phyloP scores from a whole-genome alignment of 2,329 filamentous ascomycete species.

The Pseudogymnoascus sp. region DNA sequence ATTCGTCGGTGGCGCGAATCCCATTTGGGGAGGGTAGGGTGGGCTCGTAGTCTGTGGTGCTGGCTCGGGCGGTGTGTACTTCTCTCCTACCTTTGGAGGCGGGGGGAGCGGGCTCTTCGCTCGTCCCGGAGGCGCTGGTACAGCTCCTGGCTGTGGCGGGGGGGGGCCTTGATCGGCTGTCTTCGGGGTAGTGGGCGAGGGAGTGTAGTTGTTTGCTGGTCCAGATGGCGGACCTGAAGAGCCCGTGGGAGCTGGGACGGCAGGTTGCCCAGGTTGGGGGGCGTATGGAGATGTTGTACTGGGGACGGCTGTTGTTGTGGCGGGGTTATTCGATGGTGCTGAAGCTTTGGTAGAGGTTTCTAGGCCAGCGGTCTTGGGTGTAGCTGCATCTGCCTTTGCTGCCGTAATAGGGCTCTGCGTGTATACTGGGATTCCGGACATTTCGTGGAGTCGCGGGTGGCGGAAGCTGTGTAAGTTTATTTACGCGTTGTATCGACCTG shows the following conservation, averaged over 20 bases:
- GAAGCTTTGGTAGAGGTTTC: slow-evolving; percentile 18
- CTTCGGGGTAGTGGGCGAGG: slow-evolving; percentile 36
- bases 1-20: slow-evolving; percentile 38
- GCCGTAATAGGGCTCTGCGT: slow-evolving; percentile 50
- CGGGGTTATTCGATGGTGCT: slow-evolving; percentile 13
- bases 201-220: slow-evolving; percentile 27
- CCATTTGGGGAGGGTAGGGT: slow-evolving; percentile 41
- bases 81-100: slow-evolving; percentile 43
- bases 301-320: slow-evolving; percentile 25
- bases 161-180: slow-evolving; percentile 35
- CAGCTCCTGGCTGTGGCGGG: slow-evolving; percentile 49
- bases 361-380: slow-evolving; percentile 35
- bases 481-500: not conserved
- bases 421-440: slow-evolving; percentile 55
- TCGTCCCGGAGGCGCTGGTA: slow-evolving; percentile 35
- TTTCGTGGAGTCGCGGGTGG: slow-evolving; percentile 26
- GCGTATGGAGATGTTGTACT: slow-evolving; percentile 26
- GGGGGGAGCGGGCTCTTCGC: slow-evolving; percentile 35
- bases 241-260: slow-evolving; percentile 32
- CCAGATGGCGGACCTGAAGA: slow-evolving; percentile 10
- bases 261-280: slow-evolving; percentile 41
- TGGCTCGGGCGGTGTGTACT: slow-evolving; percentile 29
- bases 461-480: not conserved
- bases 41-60: slow-evolving; percentile 26
- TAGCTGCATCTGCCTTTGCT: slow-evolving; percentile 42